Evolutionary conservation across 257 asterid genomes (phyloP), one percentile per base, ranked within the genome.

Genomic region (Coffea canephora): DNA sequence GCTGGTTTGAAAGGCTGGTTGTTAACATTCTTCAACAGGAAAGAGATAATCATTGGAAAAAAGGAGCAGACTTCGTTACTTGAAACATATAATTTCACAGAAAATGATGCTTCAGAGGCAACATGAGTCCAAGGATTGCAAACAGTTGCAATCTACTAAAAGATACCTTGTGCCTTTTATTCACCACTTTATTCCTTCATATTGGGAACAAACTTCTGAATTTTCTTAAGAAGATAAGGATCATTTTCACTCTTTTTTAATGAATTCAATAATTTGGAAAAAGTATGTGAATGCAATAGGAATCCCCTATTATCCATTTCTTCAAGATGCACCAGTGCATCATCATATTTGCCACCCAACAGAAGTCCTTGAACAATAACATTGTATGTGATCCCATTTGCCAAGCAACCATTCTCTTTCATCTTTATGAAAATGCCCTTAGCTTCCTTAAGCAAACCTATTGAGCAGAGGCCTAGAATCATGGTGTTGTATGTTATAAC

Each of bases 381-480:
- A 39, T 75, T 75, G 61, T 70, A 76, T 21, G 81, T 79, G 10
- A 64, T 18, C 18, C 34, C 6, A 34, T 79, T 0, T 7, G 84
- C 46, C 0, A 8, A 5, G 43, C 34, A 71, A n/a, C 73, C 74
- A 21, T 52, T 45, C 8, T 50, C 62, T 59, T 18, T 48, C 84
- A 83, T 83, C 64, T 65, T 61, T 9, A 23, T 39, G 6, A 72
- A 31, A 9, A 76, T 50, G 14, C 5, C 70, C 52, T 72, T 77
- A 1, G 82, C 84, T 62, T 83, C 86, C 43, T 76, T 52, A 0
- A 84, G n/a, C 74, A 80, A 59, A 12, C 84, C 87, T 71, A 39
- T 54, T 59, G 11, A 70, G 48, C 82, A 80, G 0, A 84, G 67
- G 21, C 41, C 75, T 66, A 5, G 5, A 2, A 82, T 82, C 8